Conservation (phyloP, 139 green algal genomes). For the Coccomyxa sp. region DNA sequence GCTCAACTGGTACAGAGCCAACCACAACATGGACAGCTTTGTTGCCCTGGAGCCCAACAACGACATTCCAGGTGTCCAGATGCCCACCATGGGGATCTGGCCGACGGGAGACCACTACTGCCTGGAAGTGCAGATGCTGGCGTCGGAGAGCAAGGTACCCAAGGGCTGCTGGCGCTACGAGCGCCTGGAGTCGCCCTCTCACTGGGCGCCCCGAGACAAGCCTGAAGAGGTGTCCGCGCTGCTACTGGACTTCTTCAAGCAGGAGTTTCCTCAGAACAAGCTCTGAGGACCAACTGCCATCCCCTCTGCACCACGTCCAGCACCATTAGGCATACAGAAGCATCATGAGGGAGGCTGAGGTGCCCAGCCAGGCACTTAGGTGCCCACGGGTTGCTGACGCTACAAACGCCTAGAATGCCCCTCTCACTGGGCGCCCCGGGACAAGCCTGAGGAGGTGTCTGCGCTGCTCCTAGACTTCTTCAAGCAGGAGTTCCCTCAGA, state of each 20-base stretch:
- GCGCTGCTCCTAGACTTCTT: slow-evolving; percentile 5
- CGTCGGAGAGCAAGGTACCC: background rate
- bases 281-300: too few relatives aligned
- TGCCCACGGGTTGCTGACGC: background rate
- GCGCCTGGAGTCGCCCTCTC: background rate
- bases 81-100: slow-evolving; percentile 14
- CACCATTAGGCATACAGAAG: too few relatives aligned
- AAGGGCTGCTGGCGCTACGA: background rate
- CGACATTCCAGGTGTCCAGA: background rate
- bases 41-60: background rate
- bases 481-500: too few relatives aligned
- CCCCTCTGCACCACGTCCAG: too few relatives aligned
- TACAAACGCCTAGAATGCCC: background rate
- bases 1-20: slow-evolving; percentile 17
- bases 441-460: background rate
- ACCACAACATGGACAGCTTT: slow-evolving; percentile 14
- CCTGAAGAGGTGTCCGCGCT: background rate
- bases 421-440: slow-evolving; percentile 1
- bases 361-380: too few relatives aligned
- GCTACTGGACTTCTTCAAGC: background rate
- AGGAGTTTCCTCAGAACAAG: too few relatives aligned
- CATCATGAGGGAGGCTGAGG: too few relatives aligned
- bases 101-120: slow-evolving; percentile 4
- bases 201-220: slow-evolving; percentile 2
- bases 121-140: slow-evolving; percentile 16